These are phyloP conservation scores for Oryza brachyantha DNA, from an alignment of 176 grass and related monocot genomes.

Conservation along the genomic window DNA sequence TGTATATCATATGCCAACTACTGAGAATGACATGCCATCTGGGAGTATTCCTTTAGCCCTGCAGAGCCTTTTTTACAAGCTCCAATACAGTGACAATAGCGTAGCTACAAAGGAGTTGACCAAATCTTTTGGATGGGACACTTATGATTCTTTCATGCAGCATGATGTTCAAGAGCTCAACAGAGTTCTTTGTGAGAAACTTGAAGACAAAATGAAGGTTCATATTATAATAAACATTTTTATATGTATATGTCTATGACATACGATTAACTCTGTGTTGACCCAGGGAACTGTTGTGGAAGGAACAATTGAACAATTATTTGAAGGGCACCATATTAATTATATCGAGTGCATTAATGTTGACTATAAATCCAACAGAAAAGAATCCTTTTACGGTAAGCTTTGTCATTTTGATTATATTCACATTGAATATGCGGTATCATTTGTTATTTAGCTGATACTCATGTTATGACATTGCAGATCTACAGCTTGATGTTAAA, in stretches of 20 bases:
- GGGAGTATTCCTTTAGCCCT: slow-evolving; percentile 96
- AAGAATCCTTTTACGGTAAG: slow-evolving; percentile 94
- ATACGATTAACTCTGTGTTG: slow-evolving; percentile 20
- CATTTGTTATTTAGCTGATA: slow-evolving; percentile 10
- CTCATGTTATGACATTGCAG: slow-evolving; percentile 46
- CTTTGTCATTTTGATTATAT: background rate
- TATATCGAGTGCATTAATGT: slow-evolving; percentile 99
- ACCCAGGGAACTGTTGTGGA: slow-evolving; percentile 90
- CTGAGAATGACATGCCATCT: slow-evolving; percentile 98
- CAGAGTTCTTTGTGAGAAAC: slow-evolving; percentile 98
- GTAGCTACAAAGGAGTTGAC: slow-evolving; percentile 96
- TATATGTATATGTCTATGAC: slow-evolving; percentile 1
- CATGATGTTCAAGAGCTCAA: slow-evolving; percentile 99
- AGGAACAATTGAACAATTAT: slow-evolving; percentile 93
- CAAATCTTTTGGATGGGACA: slow-evolving; percentile 99
- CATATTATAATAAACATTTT: slow-evolving; percentile 20
- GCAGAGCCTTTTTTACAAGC: slow-evolving; percentile 98
- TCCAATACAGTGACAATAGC: slow-evolving; percentile 95
- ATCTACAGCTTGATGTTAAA: slow-evolving; percentile 97
- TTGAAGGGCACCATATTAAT: slow-evolving; percentile 99
- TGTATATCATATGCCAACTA: slow-evolving; percentile 99
- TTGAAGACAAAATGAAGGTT: slow-evolving; percentile 99
- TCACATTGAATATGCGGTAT: slow-evolving; percentile 26
- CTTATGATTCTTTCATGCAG: slow-evolving; percentile 99
- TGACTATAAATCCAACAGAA: slow-evolving; percentile 93